Evolutionary conservation across 768 basidiomycete species (phyloP), one percentile per base, ranked within the genome.

Genomic region (Inosperma sp.): DNA sequence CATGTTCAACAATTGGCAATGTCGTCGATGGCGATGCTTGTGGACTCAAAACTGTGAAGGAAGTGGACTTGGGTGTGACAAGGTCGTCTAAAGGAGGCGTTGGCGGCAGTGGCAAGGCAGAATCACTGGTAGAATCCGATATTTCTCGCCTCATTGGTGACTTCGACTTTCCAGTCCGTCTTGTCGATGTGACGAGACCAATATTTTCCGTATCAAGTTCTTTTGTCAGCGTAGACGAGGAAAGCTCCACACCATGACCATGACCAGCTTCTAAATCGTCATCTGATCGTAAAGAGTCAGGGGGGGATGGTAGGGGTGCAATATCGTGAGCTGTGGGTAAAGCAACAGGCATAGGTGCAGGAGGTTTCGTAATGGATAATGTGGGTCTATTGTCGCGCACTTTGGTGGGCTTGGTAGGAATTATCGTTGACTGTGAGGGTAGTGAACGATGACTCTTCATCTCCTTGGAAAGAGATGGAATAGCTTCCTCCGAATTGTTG

Each of bases 261-360:
- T 65, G 73, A 4, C 81, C 82, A 21, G 75, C 61, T 61, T 81
- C 80, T 9, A 80, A 60, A 52, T 80, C 79, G 21, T 74, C 70
- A 26, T 74, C 72, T 10, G 37, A 46, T 33, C 72, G 73, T 8
- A 64, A 67, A 14, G 78, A 77, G 41, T 75, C 72, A 5, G 76
- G 69, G 1, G 74, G 72, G 7, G 76, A 74, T 5, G 74, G 70
- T 12, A 68, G 61, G 19, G 74, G 53, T 17, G 72, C 67, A 30
- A 87, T 82, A 58, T 86, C 84, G 30, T 72, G 74, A 21, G 74
- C 71, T 14, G 80, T 86, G 1, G 88, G 88, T 16, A 91, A 70
- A 47, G 77, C 75, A 10, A 91, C 79, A 39, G 88, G 88, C 47
- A 72, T 65, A 12, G 88, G 88, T 0, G 78, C 81, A 2, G 88